phyloP scores from a whole-genome alignment of 1,284 basidiomycete species.

The Exobasidium rhododendri region DNA sequence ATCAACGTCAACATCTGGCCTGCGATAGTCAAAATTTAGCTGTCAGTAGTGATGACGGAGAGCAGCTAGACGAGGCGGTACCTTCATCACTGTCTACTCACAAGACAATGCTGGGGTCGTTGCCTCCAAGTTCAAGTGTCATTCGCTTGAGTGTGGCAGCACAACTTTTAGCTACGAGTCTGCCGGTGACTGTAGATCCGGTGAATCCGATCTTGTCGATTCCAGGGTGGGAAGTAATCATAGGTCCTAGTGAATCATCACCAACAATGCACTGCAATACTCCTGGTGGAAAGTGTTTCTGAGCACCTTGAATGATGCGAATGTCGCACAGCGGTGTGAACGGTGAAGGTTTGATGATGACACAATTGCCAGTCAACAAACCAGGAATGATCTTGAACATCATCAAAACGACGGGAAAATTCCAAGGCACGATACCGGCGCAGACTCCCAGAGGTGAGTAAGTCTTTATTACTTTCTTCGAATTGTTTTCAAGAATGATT shows the following conservation, averaged over 20 bases:
- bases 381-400: constrained; percentile 29
- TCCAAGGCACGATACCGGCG: constrained; percentile 34
- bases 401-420: constrained; percentile 31
- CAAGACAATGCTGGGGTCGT: constrained; percentile 26
- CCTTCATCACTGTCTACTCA: too few species aligned
- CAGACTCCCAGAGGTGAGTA: constrained; percentile 29
- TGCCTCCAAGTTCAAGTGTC: constrained; percentile 37
- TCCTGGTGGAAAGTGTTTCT: constrained; percentile 32
- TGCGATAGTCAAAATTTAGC: too few species aligned
- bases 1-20: constrained; percentile 22
- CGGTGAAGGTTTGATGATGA: constrained; percentile 37
- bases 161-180: constrained; percentile 26
- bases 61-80: too few species aligned
- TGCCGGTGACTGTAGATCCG: constrained; percentile 27
- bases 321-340: constrained; percentile 34
- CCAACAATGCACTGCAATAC: constrained; percentile 30
- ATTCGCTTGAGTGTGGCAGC: constrained; percentile 32
- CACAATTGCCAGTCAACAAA: constrained; percentile 28
- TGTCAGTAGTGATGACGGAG: too few species aligned
- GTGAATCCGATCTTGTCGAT: constrained; percentile 37
- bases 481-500: constrained; percentile 21
- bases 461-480: constrained; percentile 17
- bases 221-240: constrained; percentile 26
- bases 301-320: constrained; percentile 27
- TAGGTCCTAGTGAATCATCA: constrained; percentile 26